Evolutionary conservation across 306 rosid species (phyloP).

Genomic region (Cucurbita moschata): DNA sequence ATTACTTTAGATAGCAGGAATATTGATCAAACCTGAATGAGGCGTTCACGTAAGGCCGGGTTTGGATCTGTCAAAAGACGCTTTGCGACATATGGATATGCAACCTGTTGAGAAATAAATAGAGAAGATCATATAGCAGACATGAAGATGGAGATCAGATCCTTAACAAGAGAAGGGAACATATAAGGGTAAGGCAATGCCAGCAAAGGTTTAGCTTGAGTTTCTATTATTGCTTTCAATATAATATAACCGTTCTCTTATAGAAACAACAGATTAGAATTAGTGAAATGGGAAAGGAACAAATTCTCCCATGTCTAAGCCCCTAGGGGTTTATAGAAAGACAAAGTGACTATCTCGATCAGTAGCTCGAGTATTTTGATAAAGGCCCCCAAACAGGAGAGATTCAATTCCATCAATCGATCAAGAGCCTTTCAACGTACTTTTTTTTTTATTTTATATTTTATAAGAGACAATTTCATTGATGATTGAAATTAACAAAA

Average conservation of each 20-base stretch:
- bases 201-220: not conserved
- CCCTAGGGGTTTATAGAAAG: not conserved
- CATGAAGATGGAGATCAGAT: slow-evolving; percentile 7
- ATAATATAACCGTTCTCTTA: not conserved
- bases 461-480: too few species aligned
- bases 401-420: not conserved
- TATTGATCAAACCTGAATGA: slow-evolving; percentile 63
- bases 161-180: not conserved
- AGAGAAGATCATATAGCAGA: slow-evolving; percentile 10
- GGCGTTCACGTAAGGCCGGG: slow-evolving; percentile 96
- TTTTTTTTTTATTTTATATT: too few species aligned
- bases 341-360: not conserved
- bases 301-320: not conserved
- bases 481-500: too few species aligned
- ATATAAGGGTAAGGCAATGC: not conserved
- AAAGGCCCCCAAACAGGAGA: not conserved
- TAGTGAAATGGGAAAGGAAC: not conserved
- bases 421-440: not conserved
- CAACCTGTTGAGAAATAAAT: slow-evolving; percentile 47
- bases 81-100: slow-evolving; percentile 95
- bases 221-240: not conserved
- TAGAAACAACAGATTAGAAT: not conserved
- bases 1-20: slow-evolving; percentile 5
- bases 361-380: not conserved
- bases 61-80: slow-evolving; percentile 90